Base-by-base conservation (phyloP, 257 asterid species). In the Solanum sparsipilum region DNA sequence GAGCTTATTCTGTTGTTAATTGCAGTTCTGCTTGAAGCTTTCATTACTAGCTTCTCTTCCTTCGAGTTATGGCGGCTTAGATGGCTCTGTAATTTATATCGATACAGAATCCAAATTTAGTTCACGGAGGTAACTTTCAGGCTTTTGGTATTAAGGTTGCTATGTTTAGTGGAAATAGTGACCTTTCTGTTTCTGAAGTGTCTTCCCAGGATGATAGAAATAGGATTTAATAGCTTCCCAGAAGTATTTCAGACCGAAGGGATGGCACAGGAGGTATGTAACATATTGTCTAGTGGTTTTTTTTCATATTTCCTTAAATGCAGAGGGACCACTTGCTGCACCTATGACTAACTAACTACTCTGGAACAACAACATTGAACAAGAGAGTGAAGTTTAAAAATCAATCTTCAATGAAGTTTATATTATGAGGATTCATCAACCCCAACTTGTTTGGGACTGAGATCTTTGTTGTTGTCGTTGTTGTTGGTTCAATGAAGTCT, bases 51-150 rank as follows among this genome's bases (percentile, higher is more conserved):
- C 98, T 13, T 91, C 96, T 74, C 91, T 96, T 90, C 98, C 98
- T 87, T 91, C 90, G 21, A 87, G 92, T 88, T 93, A 91, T 87
- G 98, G 98, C 23, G 98, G 98, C 86, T 93, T 96, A 87, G 94
- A 94, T 84, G 98, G 98, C 8, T 92, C 88, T 58, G 98, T 93
- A 67, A 91, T 95, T 91, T 96, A 95, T 90, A 90, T 96, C n/a
- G 98, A 96, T 84, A 96, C 96, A 65, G 98, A 96, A 92, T 95
- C 98, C 60, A 95, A 96, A 90, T 96, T 96, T 88, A 95, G 96
- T 89, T 95, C 98, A 84, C 93, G 91, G 91, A 96, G 98, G 98
- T 95, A 88, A 46, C 76, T 65, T 84, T 74, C 36, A 44, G 67
- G 78, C 71, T 32, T 86, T 23, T 82, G 71, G 32, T 88, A 23